Evolutionary conservation across 129 eudicot species (phyloP).

Genomic region (Flaveria bidentis): DNA sequence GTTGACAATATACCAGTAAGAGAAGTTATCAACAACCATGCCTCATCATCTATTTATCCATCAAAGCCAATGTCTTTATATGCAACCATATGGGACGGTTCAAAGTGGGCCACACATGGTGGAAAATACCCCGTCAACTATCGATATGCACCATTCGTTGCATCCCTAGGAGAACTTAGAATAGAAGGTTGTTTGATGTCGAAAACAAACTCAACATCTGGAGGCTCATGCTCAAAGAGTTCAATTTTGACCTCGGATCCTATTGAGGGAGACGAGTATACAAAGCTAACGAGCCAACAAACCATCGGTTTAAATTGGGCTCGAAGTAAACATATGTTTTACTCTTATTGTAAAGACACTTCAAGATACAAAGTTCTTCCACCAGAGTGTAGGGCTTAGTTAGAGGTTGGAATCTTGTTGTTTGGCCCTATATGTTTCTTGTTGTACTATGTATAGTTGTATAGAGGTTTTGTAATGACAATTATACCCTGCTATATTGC

Average conservation of each 20-base stretch:
- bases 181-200: slow-evolving; percentile 65
- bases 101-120: slow-evolving; percentile 92
- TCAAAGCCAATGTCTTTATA: slow-evolving; percentile 84
- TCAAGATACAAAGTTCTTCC: slow-evolving; percentile 71
- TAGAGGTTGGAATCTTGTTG: neutral
- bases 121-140: slow-evolving; percentile 87
- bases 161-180: slow-evolving; percentile 52
- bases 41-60: slow-evolving; percentile 61
- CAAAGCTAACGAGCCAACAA: slow-evolving; percentile 65
- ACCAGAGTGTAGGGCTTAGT: slow-evolving; percentile 67
- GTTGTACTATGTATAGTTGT: slow-evolving; percentile 1
- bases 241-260: slow-evolving; percentile 62
- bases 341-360: slow-evolving; percentile 82
- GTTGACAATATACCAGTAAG: slow-evolving; percentile 91
- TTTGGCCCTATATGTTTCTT: slow-evolving; percentile 8
- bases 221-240: slow-evolving; percentile 43
- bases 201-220: slow-evolving; percentile 33
- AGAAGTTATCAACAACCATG: slow-evolving; percentile 62
- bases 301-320: slow-evolving; percentile 66
- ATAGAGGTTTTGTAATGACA: slow-evolving; percentile 6
- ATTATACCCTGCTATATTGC: neutral
- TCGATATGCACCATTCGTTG: slow-evolving; percentile 66
- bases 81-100: slow-evolving; percentile 90
- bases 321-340: slow-evolving; percentile 71
- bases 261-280: slow-evolving; percentile 65